Percentiles rank a stretch among this genome's conserved stretches.
These are phyloP conservation scores for Citrullus colocynthis DNA, from an alignment of 306 rosid species.

Conservation along the genomic window DNA sequence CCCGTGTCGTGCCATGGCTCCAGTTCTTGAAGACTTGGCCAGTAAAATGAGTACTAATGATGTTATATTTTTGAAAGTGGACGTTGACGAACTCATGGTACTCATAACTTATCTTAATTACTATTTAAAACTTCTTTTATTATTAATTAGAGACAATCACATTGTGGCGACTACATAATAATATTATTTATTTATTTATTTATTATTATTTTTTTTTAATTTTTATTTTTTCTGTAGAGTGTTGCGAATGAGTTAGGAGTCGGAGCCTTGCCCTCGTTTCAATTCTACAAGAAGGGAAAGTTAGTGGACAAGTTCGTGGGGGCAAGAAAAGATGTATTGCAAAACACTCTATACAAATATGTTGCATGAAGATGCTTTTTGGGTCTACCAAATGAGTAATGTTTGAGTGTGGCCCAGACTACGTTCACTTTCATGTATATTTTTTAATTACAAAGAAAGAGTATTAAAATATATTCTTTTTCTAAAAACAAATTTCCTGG, in stretches of 20 bases:
- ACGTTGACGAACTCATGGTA: slow-evolving; percentile 61
- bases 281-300: slow-evolving; percentile 65
- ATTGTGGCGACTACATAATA: not conserved
- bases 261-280: slow-evolving; percentile 73
- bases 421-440: too few relatives aligned
- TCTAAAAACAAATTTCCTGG: too few relatives aligned
- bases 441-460: too few relatives aligned
- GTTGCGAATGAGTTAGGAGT: slow-evolving; percentile 43
- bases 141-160: not conserved
- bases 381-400: too few relatives aligned
- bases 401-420: too few relatives aligned
- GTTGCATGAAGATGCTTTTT: not conserved
- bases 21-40: slow-evolving; percentile 51
- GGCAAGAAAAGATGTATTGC: slow-evolving; percentile 46
- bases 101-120: too few relatives aligned
- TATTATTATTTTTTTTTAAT: not conserved
- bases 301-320: slow-evolving; percentile 55
- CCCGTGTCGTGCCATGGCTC: slow-evolving; percentile 77
- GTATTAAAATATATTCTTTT: too few relatives aligned
- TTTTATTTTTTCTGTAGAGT: slow-evolving; percentile 4
- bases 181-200: too few relatives aligned
- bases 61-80: slow-evolving; percentile 59
- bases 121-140: too few relatives aligned
- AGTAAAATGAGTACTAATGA: slow-evolving; percentile 13
- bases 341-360: slow-evolving; percentile 18